Percentiles rank a stretch among this genome's conserved stretches.
These are phyloP conservation scores for Suillus luteus DNA, from an alignment of 768 basidiomycete species.

Conservation along the genomic window DNA sequence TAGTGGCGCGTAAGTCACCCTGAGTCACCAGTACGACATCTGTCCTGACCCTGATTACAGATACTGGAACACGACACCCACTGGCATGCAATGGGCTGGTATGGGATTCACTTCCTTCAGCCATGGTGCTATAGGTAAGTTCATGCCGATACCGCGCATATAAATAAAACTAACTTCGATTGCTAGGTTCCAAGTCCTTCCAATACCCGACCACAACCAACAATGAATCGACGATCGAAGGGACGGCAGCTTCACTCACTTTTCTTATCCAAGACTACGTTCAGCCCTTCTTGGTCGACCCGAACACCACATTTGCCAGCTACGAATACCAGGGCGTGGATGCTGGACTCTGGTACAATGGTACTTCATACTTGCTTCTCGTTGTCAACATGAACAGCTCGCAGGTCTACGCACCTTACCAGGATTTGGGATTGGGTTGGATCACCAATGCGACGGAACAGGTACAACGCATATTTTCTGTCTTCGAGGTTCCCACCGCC, in stretches of 20 bases:
- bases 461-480: slow-evolving; percentile 22
- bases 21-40: neutral
- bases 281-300: slow-evolving; percentile 26
- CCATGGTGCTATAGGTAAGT: slow-evolving; percentile 30
- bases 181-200: slow-evolving; percentile 31
- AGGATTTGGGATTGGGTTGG: slow-evolving; percentile 17
- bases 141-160: neutral
- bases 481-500: neutral
- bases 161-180: slow-evolving; percentile 1
- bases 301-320: slow-evolving; percentile 10
- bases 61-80: slow-evolving; percentile 32
- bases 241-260: slow-evolving; percentile 16
- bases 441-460: slow-evolving; percentile 23
- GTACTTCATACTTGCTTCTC: slow-evolving; percentile 26
- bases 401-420: slow-evolving; percentile 18
- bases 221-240: slow-evolving; percentile 24
- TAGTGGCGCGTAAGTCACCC: slow-evolving; percentile 34
- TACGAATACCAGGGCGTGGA: slow-evolving; percentile 25
- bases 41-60: slow-evolving; percentile 18
- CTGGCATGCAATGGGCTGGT: slow-evolving; percentile 29
- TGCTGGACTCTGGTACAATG: slow-evolving; percentile 24
- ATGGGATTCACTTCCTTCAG: slow-evolving; percentile 28
- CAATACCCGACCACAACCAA: slow-evolving; percentile 28
- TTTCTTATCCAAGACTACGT: slow-evolving; percentile 12
- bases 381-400: slow-evolving; percentile 16